Evolutionary conservation across 176 grass and related monocot species (phyloP), one percentile per base, ranked within the genome.

Genomic region (Aegilops sharonensis): DNA sequence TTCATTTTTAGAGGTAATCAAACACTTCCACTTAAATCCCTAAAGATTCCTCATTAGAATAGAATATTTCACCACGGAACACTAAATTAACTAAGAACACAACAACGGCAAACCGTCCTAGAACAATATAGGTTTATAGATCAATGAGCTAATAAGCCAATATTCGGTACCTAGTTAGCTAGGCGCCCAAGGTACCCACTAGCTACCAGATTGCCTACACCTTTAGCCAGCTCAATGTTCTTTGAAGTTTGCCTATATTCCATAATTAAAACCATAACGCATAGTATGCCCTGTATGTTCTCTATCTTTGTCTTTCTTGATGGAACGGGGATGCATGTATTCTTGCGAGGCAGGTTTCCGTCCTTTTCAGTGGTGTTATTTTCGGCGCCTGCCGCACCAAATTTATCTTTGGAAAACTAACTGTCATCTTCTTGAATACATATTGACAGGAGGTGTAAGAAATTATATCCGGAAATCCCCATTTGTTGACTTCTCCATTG

Each of bases 151-250:
- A 47, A 9, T 47, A 23, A 36, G 63, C n/a, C 40, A 64, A 64
- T 40, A 63, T 70, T 68, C 31, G 7, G 34, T 84, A 36, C 14
- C 54, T 59, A 59, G 56, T 59, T 21, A 59, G 68, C 81, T 45
- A 14, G 52, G 32, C 39, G 75, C 23, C 64, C 75, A 52, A 23
- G 48, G 74, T 39, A 79, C 77, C 71, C 50, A 37, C 77, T 81
- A 77, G 37, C 56, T 77, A 69, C 52, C 65, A 83, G 56, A 72
- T 72, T 65, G 84, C 30, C 47, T 90, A 60, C 74, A 64, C 63
- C 64, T 83, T 57, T 78, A 61, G 78, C 80, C 89, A 86, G 80
- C 57, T 87, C 18, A 5, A 56, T 20, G 64, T 64, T 12, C 37
- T 82, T 82, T 56, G 56, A 66, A 29, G 31, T 76, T 11, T 48